phyloP scores from a whole-genome alignment of 768 basidiomycete genomes.

The Tricholoma terreum region DNA sequence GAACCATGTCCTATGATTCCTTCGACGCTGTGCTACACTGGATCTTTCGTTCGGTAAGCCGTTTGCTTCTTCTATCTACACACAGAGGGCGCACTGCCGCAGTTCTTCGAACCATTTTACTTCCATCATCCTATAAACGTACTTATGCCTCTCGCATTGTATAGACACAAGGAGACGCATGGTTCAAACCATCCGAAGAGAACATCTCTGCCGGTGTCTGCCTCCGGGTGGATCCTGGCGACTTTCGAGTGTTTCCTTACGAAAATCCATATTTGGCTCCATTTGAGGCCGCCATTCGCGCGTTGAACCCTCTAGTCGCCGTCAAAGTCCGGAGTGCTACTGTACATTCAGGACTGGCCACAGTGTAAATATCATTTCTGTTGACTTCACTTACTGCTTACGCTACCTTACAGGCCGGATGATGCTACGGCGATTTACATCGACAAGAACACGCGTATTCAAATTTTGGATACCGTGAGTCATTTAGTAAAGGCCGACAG shows the following conservation, averaged over 20 bases:
- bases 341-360: constrained; percentile 73
- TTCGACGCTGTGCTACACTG: constrained; percentile 79
- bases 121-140: neutral
- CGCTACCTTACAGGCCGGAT: constrained; percentile 41
- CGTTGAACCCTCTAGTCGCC: constrained; percentile 80
- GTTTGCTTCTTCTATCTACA: neutral
- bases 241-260: constrained; percentile 82
- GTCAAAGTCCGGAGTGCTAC: constrained; percentile 79
- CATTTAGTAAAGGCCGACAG: constrained; percentile 78
- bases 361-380: constrained; percentile 45
- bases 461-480: constrained; percentile 71
- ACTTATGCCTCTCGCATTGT: constrained; percentile 11
- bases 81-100: neutral
- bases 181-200: constrained; percentile 85
- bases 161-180: constrained; percentile 78
- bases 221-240: constrained; percentile 61
- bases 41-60: constrained; percentile 67
- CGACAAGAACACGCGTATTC: constrained; percentile 80
- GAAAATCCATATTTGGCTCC: constrained; percentile 78
- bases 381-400: neutral
- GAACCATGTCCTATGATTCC: constrained; percentile 71
- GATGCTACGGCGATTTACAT: constrained; percentile 64
- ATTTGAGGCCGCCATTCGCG: constrained; percentile 75
- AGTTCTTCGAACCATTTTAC: neutral
- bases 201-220: constrained; percentile 80